Conservation (phyloP, 768 basidiomycete species). For the Omphalotus guepiniiformis region DNA sequence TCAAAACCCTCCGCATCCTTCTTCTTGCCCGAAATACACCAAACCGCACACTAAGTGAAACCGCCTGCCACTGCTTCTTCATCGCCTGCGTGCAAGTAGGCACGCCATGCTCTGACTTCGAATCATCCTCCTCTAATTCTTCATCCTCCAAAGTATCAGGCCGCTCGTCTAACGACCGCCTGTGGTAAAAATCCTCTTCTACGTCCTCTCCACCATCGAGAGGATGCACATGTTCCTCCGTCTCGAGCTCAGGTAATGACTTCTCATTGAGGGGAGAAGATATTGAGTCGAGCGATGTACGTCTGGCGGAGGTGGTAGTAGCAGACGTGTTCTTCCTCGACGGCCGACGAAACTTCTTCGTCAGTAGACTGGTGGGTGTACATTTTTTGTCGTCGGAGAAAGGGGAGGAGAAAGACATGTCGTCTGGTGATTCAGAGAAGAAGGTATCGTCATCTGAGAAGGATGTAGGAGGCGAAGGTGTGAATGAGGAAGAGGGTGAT, state of each 20-base stretch:
- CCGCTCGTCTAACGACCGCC: not conserved
- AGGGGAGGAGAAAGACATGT: slow-evolving; percentile 1
- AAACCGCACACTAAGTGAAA: slow-evolving; percentile 52
- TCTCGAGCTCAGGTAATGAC: too few relatives aligned
- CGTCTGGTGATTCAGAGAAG: slow-evolving; percentile 3
- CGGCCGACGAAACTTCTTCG: slow-evolving; percentile 5
- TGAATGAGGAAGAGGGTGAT: slow-evolving; percentile 2
- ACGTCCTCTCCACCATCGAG: slow-evolving; percentile 4
- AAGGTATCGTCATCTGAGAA: not conserved
- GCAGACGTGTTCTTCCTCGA: not conserved
- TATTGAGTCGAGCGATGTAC: not conserved
- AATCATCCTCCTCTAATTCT: slow-evolving; percentile 2
- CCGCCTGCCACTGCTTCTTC: slow-evolving; percentile 57
- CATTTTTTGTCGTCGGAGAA: not conserved
- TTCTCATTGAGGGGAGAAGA: too few relatives aligned
- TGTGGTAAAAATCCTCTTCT: not conserved
- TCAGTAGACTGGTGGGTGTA: slow-evolving; percentile 8
- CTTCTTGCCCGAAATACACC: slow-evolving; percentile 48
- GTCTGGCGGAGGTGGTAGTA: not conserved
- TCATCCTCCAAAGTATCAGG: not conserved
- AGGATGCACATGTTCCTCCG: not conserved
- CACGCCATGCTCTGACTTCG: slow-evolving; percentile 27
- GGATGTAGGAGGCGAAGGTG: slow-evolving; percentile 7
- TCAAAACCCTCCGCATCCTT: slow-evolving; percentile 26
- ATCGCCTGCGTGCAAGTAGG: slow-evolving; percentile 56